Percentiles rank a stretch among this genome's conserved stretches.
phyloP scores from a whole-genome alignment of 306 rosid genomes.

The cucumber (Cucumis sativus) region Cucumber_9930_V3 NC_026661.2:2866001-2866500 shows the following conservation, averaged over 20 bases:
- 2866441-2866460: constrained; percentile 27
- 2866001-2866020: constrained; percentile 52
- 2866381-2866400: constrained; percentile 35
- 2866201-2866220: constrained; percentile 81
- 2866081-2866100: constrained; percentile 89
- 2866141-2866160: constrained; percentile 50
- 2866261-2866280: constrained; percentile 71
- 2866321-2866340: constrained; percentile 77
- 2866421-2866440: constrained; percentile 26
- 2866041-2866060: constrained; percentile 64
- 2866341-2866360: constrained; percentile 99
- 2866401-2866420: constrained; percentile 41
- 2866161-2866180: constrained; percentile 87
- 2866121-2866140: constrained; percentile 39
- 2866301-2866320: constrained; percentile 54
- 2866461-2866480: constrained; percentile 29
- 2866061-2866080: constrained; percentile 80
- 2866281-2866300: constrained; percentile 79
- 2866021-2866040: constrained; percentile 53
- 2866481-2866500: constrained; percentile 29
- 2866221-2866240: constrained; percentile 92
- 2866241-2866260: constrained; percentile 80
- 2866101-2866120: constrained; percentile 82
- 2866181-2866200: constrained; percentile 72
- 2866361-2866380: constrained; percentile 82